These are phyloP conservation scores for Actinomucor elegans DNA, from an alignment of 371 early-diverging fungal species.

Conservation along the genomic window DNA sequence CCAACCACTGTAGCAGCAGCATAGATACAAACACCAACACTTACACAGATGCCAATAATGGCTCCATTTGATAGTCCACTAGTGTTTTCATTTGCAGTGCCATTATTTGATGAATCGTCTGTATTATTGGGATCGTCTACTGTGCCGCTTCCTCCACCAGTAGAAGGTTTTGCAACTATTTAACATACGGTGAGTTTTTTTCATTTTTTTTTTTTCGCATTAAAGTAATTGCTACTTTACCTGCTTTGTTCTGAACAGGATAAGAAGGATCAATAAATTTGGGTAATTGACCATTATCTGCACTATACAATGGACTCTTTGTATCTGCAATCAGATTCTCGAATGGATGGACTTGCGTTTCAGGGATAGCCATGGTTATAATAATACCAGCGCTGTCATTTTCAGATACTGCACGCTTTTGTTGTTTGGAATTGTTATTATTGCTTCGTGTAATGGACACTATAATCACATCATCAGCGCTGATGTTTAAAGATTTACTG, in stretches of 20 bases:
- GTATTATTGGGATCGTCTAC: slow-evolving; percentile 1
- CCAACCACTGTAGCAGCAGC: slow-evolving; percentile 38
- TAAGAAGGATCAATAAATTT: slow-evolving; percentile 34
- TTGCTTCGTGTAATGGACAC: slow-evolving; percentile 28
- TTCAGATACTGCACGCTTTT: neutral
- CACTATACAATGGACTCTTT: slow-evolving; percentile 23
- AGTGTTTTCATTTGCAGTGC: neutral
- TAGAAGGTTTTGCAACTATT: neutral
- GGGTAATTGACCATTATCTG: slow-evolving; percentile 37
- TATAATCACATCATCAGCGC: slow-evolving; percentile 42
- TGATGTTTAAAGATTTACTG: slow-evolving; percentile 21
- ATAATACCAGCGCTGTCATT: slow-evolving; percentile 17
- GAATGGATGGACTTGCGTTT: slow-evolving; percentile 10
- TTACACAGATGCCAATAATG: slow-evolving; percentile 43
- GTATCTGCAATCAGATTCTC: slow-evolving; percentile 18
- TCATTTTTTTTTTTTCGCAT: no score
- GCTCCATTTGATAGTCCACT: slow-evolving; percentile 28
- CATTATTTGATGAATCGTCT: neutral
- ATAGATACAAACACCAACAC: slow-evolving; percentile 39
- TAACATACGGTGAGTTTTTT: no score
- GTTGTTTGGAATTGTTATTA: neutral
- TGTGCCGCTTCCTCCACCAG: neutral
- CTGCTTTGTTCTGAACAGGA: slow-evolving; percentile 4
- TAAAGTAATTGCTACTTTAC: no score
- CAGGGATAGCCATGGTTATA: slow-evolving; percentile 40